Evolutionary conservation across 768 basidiomycete species (phyloP).

Genomic region (Cystofilobasidium ferigula): DNA sequence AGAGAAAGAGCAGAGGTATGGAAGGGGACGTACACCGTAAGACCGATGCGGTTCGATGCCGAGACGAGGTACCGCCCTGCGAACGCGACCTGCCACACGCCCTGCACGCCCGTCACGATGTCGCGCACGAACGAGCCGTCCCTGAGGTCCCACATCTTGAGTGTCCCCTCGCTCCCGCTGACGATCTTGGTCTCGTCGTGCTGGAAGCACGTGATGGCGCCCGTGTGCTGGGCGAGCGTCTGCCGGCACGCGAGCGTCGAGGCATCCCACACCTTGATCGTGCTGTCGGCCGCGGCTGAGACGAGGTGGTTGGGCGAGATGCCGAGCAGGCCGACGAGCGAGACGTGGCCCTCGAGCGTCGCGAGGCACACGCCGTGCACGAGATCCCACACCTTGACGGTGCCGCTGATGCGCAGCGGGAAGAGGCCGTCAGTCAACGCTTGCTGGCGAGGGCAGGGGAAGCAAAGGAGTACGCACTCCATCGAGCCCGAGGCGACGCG

Average conservation of each 20-base stretch:
- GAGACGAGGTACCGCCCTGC: conserved; percentile 90
- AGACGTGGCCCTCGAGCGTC: conserved; percentile 79
- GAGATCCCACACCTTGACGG: conserved; percentile 88
- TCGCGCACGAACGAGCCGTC: conserved; percentile 79
- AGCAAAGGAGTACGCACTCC: conserved; percentile 44
- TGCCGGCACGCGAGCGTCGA: conserved; percentile 67
- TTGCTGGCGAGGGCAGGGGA: background rate
- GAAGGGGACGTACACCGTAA: conserved; percentile 32
- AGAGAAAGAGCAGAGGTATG: background rate
- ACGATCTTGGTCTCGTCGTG: conserved; percentile 97
- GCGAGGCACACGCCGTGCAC: conserved; percentile 67
- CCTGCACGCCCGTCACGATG: conserved; percentile 76
- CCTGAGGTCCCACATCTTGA: conserved; percentile 95
- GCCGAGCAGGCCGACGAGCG: conserved; percentile 84
- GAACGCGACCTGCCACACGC: conserved; percentile 96
- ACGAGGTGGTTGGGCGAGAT: conserved; percentile 82
- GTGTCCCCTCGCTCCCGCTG: conserved; percentile 84
- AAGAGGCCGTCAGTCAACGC: background rate
- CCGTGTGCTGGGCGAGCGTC: conserved; percentile 77
- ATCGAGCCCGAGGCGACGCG: conserved; percentile 95
- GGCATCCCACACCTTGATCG: conserved; percentile 88
- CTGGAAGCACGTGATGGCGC: conserved; percentile 99
- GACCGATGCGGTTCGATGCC: conserved; percentile 44
- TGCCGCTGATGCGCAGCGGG: conserved; percentile 43
- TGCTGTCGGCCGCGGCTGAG: conserved; percentile 92